Base-by-base conservation (phyloP, 371 early-diverging fungal genomes). In the Batkoa obscura region DNA sequence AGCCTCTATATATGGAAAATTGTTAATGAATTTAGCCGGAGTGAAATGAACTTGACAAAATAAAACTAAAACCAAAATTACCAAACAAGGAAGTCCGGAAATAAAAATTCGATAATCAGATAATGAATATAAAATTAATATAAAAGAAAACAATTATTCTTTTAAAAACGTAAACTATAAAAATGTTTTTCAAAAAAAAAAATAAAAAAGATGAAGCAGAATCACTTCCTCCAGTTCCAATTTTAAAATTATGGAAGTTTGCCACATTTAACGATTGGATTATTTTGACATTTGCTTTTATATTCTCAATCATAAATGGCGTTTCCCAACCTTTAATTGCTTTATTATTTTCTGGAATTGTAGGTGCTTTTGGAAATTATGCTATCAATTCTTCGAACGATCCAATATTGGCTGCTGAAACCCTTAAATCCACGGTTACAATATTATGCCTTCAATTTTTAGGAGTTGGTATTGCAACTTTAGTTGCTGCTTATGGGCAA, bases 171-270 rank as follows among this genome's bases (percentile, higher is more conserved):
- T 23, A 23, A 23, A 23, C 23, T 23, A 23, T 23, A 23, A 23
- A 23, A 23, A 23, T 23, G 23, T 23, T 23, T 23, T 23, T 23
- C 23, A 23, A 23, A 23, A 23, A 23, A 23, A 23, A 23, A 23
- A 23, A 23, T 23, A 23, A 23, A 23, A 23, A 23, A 23, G 23
- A 23, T 23, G 23, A 23, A 23, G 62, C 64, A 43, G 34, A 68
- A 52, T 62, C 58, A 46, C 48, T 55, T 58, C 66, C 45, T 50
- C 46, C 61, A 59, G 72, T 83, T 1, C 60, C 79, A 4, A 62
- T 76, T 42, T 36, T 68, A 8, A 59, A 70, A 62, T 72, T 86
- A 32, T 85, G 76, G 59, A 75, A 80, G 42, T 87, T 78, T 58
- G 80, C 87, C 1, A 75, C 74, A 12, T 39, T 64, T 0, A 52